These are phyloP conservation scores for Globisporangium cederbergense DNA, from an alignment of 352 stramenopile species.

Conservation along the genomic window DNA sequence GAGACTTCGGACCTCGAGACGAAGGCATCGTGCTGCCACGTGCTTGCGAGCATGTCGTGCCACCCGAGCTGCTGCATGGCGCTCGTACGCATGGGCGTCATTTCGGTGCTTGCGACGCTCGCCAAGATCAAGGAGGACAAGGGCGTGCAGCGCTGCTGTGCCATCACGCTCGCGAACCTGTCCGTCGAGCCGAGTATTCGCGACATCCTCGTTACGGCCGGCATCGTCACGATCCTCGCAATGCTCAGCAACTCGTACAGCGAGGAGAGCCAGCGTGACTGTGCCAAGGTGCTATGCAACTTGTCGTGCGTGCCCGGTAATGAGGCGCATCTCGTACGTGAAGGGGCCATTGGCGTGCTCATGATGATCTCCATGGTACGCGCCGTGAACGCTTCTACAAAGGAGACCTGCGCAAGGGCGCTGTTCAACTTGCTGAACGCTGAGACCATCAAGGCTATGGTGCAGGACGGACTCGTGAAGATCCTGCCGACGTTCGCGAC, in stretches of 20 bases:
- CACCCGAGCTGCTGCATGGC: slow-evolving; percentile 56
- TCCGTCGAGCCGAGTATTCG: slow-evolving; percentile 51
- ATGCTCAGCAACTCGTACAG: slow-evolving; percentile 80
- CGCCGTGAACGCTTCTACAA: slow-evolving; percentile 51
- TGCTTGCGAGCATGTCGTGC: slow-evolving; percentile 70
- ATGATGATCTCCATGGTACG: slow-evolving; percentile 84
- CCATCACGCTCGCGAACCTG: slow-evolving; percentile 65
- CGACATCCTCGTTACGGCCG: slow-evolving; percentile 38
- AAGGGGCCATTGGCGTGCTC: slow-evolving; percentile 61
- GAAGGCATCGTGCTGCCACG: slow-evolving; percentile 71
- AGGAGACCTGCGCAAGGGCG: slow-evolving; percentile 64
- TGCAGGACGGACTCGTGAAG: slow-evolving; percentile 67
- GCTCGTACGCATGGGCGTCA: slow-evolving; percentile 45
- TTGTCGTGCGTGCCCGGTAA: slow-evolving; percentile 51
- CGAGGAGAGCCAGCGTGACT: slow-evolving; percentile 76
- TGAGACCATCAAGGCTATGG: slow-evolving; percentile 58
- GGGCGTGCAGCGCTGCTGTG: slow-evolving; percentile 59
- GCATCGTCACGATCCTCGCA: slow-evolving; percentile 48
- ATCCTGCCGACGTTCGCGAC: slow-evolving; percentile 46
- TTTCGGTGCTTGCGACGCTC: slow-evolving; percentile 56
- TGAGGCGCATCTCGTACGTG: slow-evolving; percentile 44
- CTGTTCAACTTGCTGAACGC: slow-evolving; percentile 62
- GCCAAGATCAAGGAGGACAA: slow-evolving; percentile 47
- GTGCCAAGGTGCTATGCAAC: slow-evolving; percentile 69
- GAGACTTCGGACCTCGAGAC: slow-evolving; percentile 60